Evolutionary conservation across 164 flowering plant species (phyloP).

Genomic region (Liquidambar formosana): DNA sequence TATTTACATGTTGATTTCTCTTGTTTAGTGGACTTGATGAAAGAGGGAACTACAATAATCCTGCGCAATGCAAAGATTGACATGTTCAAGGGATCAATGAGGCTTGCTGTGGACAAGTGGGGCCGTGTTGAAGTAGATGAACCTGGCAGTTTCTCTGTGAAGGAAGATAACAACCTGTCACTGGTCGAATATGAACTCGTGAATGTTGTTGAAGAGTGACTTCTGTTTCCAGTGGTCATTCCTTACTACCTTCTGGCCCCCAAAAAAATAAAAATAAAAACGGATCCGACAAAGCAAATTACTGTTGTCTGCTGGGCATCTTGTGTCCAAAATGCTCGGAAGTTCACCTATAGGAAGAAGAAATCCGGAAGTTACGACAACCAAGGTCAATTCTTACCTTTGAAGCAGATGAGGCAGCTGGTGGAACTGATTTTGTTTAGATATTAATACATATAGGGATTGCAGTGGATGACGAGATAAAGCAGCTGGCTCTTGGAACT

Average conservation of each 20-base stretch:
- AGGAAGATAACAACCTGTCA: slow-evolving; percentile 39
- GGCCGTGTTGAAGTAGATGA: slow-evolving; percentile 39
- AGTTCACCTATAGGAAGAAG: slow-evolving; percentile 14
- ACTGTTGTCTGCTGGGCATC: slow-evolving; percentile 14
- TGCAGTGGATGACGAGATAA: slow-evolving; percentile 11
- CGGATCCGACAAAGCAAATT: slow-evolving; percentile 11
- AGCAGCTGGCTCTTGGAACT: slow-evolving; percentile 21
- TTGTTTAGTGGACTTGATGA: slow-evolving; percentile 37
- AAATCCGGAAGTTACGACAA: slow-evolving; percentile 22
- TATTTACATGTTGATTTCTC: not conserved
- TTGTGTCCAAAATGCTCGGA: slow-evolving; percentile 8
- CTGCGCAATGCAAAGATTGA: slow-evolving; percentile 43
- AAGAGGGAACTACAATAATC: slow-evolving; percentile 29
- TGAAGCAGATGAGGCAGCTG: slow-evolving; percentile 1
- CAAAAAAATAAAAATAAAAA: slow-evolving; percentile 11
- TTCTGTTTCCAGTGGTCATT: not conserved
- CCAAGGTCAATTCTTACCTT: slow-evolving; percentile 9
- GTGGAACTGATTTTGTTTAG: slow-evolving; percentile 16
- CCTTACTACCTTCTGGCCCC: not conserved
- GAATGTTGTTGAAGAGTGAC: slow-evolving; percentile 37
- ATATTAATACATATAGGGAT: slow-evolving; percentile 22
- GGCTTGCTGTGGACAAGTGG: slow-evolving; percentile 44
- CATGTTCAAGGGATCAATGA: slow-evolving; percentile 45
- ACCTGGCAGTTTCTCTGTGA: slow-evolving; percentile 36
- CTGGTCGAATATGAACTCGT: slow-evolving; percentile 41